Evolutionary conservation across 805 yeast genomes (phyloP), one percentile per base, ranked within the genome.

Genomic region (Millerozyma acaciae): DNA sequence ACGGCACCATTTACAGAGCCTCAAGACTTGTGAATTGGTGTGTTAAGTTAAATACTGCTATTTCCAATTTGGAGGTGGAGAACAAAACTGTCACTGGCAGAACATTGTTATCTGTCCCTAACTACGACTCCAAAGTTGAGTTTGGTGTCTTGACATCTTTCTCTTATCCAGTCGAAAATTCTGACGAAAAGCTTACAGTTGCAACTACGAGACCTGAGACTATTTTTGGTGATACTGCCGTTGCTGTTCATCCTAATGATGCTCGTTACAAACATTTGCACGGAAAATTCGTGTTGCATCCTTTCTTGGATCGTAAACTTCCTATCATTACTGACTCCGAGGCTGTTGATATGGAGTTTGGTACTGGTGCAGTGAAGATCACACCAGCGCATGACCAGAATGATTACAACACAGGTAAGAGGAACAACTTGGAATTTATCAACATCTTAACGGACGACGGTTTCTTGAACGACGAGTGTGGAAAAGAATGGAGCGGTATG

Each of bases 121-220:
- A 87, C 35, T 93, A 93, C 60, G 89, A 81, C 28, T 78, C 84
- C 50, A 84, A 84, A 55, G 78, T 93, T 40, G 97, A 93, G 65
- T 90, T 93, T 63, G 98, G 98, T 73, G 95, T 85, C 13, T 71
- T 93, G 55, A 93, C 97, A n/a, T 85, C 95, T 15, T 87, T 87
- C 59, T 94, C 96, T 14, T 93, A 93, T 60, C 84, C 78, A 40
- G 88, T 93, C 40, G 90, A 82, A 39, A 84, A 70, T 30, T 78
- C 89, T 10, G 90, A 84, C 43, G 98, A 93, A 66, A 83, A 74
- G 62, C 54, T 93, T 34, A 70, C 90, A 37, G 95, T 93, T 45
- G 98, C 98, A 21, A 93, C 98, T 32, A 93, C 98, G 25, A 90
- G 98, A 78, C 98, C 98, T 26, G 98, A 93, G 69, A 93, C 98